phyloP scores from a whole-genome alignment of 2,329 filamentous ascomycete species.

The Dactylonectria macrodidyma region DNA sequence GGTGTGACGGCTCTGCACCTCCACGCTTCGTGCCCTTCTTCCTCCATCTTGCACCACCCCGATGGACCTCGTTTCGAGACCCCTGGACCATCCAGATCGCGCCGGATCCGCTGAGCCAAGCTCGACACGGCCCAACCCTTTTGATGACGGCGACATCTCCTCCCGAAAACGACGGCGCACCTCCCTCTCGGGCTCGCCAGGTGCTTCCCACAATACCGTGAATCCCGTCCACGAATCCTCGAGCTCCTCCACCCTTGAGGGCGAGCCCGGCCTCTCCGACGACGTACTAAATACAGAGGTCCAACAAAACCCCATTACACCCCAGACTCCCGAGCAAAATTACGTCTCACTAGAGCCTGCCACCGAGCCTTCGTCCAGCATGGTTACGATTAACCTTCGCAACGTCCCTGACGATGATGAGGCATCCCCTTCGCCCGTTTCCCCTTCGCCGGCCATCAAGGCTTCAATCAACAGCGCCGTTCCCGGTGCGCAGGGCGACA shows the following conservation, averaged over 20 bases:
- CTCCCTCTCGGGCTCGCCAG: conserved; percentile 69
- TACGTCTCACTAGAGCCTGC: conserved; percentile 51
- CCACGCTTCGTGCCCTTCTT: conserved; percentile 57
- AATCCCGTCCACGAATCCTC: conserved; percentile 52
- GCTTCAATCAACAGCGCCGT: conserved; percentile 10
- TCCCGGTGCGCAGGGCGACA: conserved; percentile 39
- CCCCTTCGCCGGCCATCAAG: conserved; percentile 53
- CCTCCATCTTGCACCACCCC: conserved; percentile 57
- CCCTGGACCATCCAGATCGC: conserved; percentile 69
- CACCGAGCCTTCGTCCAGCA: conserved; percentile 63
- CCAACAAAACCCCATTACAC: conserved; percentile 59
- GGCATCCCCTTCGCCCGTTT: conserved; percentile 60
- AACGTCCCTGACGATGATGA: conserved; percentile 59
- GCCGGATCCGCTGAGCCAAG: conserved; percentile 74
- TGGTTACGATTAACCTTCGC: conserved; percentile 73
- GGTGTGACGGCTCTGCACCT: conserved; percentile 65
- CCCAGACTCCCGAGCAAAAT: conserved; percentile 60
- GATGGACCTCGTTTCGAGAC: conserved; percentile 68
- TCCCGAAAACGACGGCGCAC: conserved; percentile 75
- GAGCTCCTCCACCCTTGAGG: conserved; percentile 51
- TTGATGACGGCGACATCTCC: conserved; percentile 70
- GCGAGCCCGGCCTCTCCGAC: conserved; percentile 47
- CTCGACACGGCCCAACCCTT: conserved; percentile 75
- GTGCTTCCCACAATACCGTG: conserved; percentile 64
- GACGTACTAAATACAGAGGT: conserved; percentile 47